phyloP scores from a whole-genome alignment of 352 stramenopile species.

The Thalassiosira oceanica region DNA sequence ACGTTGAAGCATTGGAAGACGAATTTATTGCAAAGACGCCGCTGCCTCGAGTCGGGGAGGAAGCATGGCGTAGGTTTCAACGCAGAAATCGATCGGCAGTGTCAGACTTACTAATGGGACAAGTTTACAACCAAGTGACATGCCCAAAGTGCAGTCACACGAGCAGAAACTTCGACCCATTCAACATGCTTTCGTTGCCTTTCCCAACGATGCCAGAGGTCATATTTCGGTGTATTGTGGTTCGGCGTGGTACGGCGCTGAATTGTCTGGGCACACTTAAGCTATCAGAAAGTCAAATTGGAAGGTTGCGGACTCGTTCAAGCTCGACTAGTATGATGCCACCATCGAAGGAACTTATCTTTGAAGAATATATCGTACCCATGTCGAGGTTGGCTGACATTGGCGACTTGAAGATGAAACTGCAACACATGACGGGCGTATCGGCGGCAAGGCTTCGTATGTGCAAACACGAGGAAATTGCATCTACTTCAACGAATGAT shows the following conservation, averaged over 20 bases:
- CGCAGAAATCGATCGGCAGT: constrained; percentile 94
- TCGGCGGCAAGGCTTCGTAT: constrained; percentile 50
- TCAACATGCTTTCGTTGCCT: constrained; percentile 94
- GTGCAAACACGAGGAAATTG: constrained; percentile 66
- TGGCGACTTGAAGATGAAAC: constrained; percentile 73
- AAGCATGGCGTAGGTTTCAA: constrained; percentile 85
- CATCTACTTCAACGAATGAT: constrained; percentile 26
- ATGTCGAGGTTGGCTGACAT: constrained; percentile 78
- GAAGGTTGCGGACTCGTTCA: no score
- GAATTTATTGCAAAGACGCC: constrained; percentile 73
- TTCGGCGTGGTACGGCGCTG: constrained; percentile 59
- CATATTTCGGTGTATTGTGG: constrained; percentile 72
- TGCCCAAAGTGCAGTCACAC: constrained; percentile 93
- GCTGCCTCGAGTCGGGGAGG: constrained; percentile 65
- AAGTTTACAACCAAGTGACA: constrained; percentile 95
- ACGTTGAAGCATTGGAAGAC: constrained; percentile 83
- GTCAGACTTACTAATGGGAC: constrained; percentile 93
- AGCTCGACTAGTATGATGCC: constrained; percentile 24
- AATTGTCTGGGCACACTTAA: constrained; percentile 60
- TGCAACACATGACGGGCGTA: constrained; percentile 77
- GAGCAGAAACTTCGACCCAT: constrained; percentile 97
- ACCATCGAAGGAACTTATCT: constrained; percentile 69
- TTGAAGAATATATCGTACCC: constrained; percentile 75
- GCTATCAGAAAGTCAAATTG: neutral
- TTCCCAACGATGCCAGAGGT: constrained; percentile 88